Conservation (phyloP, 2,329 filamentous ascomycete genomes). For the Plectosphaerella plurivora region DNA sequence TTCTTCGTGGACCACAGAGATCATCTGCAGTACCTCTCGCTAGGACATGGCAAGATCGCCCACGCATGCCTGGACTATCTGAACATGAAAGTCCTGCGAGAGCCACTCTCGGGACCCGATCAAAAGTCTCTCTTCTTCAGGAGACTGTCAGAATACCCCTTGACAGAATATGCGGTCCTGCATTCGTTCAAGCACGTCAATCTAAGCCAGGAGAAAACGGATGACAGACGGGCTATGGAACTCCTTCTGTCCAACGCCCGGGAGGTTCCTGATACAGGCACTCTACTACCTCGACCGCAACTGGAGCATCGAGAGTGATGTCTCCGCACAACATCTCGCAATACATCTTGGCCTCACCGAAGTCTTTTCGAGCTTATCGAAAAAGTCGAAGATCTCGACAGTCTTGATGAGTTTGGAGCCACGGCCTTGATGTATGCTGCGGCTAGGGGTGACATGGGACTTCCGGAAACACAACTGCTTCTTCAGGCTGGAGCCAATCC, state of each 20-base stretch:
- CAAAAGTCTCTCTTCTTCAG: not conserved
- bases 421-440: constrained; percentile 2
- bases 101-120: not conserved
- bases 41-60: constrained; percentile 1
- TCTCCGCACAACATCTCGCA: not conserved
- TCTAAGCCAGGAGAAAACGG: not conserved
- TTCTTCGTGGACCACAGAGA: not conserved
- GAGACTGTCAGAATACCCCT: not conserved
- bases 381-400: not conserved
- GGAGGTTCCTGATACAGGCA: not conserved
- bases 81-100: not conserved
- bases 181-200: not conserved
- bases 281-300: not conserved
- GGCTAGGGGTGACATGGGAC: not conserved
- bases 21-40: not conserved
- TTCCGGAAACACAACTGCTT: not conserved
- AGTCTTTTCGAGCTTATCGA: not conserved
- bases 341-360: not conserved
- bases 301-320: not conserved
- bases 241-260: not conserved
- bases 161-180: not conserved
- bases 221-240: not conserved
- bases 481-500: not conserved
- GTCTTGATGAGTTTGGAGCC: not conserved
- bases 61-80: constrained; percentile 2